Evolutionary conservation across 768 basidiomycete species (phyloP).

Genomic region (Suillus subaureus): DNA sequence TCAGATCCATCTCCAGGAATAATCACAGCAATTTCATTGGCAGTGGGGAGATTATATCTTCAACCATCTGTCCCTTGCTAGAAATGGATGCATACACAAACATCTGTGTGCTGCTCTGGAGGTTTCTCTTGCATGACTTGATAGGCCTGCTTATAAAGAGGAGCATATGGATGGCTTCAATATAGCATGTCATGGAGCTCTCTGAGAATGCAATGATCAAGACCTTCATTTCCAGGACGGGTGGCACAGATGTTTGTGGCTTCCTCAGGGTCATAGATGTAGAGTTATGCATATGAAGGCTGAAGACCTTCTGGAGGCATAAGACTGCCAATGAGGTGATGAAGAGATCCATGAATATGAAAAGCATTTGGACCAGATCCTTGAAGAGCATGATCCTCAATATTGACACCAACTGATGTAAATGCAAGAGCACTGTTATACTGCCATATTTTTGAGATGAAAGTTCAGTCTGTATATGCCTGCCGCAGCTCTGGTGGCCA

Average conservation of each 20-base stretch:
- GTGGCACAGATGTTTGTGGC: constrained; percentile 32
- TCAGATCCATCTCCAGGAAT: constrained; percentile 24
- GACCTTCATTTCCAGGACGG: constrained; percentile 20
- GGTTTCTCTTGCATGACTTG: constrained; percentile 29
- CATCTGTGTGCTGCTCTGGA: constrained; percentile 17
- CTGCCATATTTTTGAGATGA: constrained; percentile 38
- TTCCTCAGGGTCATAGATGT: constrained; percentile 40
- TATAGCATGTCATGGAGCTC: constrained; percentile 28
- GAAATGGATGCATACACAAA: constrained; percentile 13
- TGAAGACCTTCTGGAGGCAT: constrained; percentile 18
- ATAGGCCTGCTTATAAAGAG: constrained; percentile 32
- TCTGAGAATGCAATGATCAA: constrained; percentile 22
- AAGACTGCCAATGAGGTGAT: constrained; percentile 39
- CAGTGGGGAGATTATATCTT: constrained; percentile 47
- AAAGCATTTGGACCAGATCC: constrained; percentile 38
- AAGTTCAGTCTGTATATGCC: constrained; percentile 24
- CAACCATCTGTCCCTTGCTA: constrained; percentile 27
- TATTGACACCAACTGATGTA: constrained; percentile 36
- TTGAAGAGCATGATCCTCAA: constrained; percentile 32
- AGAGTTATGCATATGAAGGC: constrained; percentile 43
- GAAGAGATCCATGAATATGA: constrained; percentile 37
- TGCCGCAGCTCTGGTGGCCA: constrained; percentile 19
- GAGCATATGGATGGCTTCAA: constrained; percentile 27
- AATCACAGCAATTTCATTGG: constrained; percentile 40
- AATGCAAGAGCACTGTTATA: constrained; percentile 47